Conservation (phyloP, 768 basidiomycete species). For the Kwoniella dejecticola region DNA sequence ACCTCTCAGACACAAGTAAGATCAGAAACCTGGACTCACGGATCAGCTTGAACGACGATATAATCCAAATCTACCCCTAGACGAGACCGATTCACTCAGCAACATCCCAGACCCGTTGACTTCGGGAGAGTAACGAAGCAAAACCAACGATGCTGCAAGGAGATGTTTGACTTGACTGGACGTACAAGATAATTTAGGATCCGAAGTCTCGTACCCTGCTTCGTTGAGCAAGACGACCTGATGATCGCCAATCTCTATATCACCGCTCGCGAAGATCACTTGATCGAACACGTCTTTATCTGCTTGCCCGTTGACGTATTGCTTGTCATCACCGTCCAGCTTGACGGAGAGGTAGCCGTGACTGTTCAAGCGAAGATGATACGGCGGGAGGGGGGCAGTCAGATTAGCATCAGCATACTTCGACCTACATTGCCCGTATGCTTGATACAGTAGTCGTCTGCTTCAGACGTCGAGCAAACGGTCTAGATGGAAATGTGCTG, state of each 20-base stretch:
- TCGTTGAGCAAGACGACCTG: not conserved
- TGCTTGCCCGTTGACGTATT: not conserved
- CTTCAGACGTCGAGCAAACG: too few species aligned
- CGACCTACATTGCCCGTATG: too few species aligned
- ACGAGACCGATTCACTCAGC: not conserved
- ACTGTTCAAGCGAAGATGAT: too few species aligned
- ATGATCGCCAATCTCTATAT: not conserved
- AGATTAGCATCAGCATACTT: too few species aligned
- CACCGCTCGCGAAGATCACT: not conserved
- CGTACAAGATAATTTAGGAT: not conserved
- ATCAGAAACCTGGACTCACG: not conserved
- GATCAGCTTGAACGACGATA: constrained; percentile 4
- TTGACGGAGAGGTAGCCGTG: not conserved
- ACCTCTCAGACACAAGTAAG: not conserved
- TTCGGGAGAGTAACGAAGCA: too few species aligned
- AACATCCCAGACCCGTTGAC: not conserved
- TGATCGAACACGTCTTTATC: not conserved
- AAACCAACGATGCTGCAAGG: not conserved
- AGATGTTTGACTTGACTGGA: not conserved
- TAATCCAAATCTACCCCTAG: constrained; percentile 5
- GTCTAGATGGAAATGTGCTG: too few species aligned
- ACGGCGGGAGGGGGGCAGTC: too few species aligned
- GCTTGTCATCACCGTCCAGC: not conserved
- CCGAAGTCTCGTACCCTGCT: not conserved
- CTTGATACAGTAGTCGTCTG: too few species aligned